Evolutionary conservation across 768 basidiomycete genomes (phyloP), one percentile per base, ranked within the genome.

Genomic region (Pulveroboletus sp.): DNA sequence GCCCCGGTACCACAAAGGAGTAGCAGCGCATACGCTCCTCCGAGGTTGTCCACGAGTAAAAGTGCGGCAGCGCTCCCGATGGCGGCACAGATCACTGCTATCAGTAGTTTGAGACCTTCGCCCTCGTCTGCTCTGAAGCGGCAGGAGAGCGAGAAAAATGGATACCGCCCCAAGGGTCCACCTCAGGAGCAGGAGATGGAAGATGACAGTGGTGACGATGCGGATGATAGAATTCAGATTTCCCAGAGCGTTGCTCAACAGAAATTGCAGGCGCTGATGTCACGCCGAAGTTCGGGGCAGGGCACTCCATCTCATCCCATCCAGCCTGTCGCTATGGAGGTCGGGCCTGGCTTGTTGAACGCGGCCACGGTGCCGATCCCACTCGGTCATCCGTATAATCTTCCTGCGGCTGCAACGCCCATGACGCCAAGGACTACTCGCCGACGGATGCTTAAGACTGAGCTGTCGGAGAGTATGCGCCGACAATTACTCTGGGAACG

Each of bases 361-460:
- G 62, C 64, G 27, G 60, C 62, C 8, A 69, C 75, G 2, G 70
- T 78, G 7, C 81, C 86, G 2, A 82, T 84, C 43, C 79, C 82
- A 1, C 66, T 87, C 3, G 75, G 74, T 5, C 70, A 78, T 63
- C 84, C 87, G 6, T 88, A 89, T 69, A 86, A 88, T 59, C 76
- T 91, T 24, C 89, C 89, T 0, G 74, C 77, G 10, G 71, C 79
- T 30, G 70, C 75, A 0, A 71, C 79, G 15, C 88, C 89, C 3
- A 84, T 86, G 57, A 90, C 89, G 1, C 93, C 93, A 0, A 82
- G 87, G 32, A 91, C 93, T 38, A 93, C 90, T 3, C 78, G 93
- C 3, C 75, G 89, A 43, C 77, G 80, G 57, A 94, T 94, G 89
- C 74, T 94, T 40, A 76, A 83, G 48, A 86, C 83, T 5, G 93